Percentiles rank a stretch among this genome's conserved stretches.
These are phyloP conservation scores for Leishmania lainsoni DNA, from an alignment of 208 protist species.

Conservation along the genomic window DNA sequence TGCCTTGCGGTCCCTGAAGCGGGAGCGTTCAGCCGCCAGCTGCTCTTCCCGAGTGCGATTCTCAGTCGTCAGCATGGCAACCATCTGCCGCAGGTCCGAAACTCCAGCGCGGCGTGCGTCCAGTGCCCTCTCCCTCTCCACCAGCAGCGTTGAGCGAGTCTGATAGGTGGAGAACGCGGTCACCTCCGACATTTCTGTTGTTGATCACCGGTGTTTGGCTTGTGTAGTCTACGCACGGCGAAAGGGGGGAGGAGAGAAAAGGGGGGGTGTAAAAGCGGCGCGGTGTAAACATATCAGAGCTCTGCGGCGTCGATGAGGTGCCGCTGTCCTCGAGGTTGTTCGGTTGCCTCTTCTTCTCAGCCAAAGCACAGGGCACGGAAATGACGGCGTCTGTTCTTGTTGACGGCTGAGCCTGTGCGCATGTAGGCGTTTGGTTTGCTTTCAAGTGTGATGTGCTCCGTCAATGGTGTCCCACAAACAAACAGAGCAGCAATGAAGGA, in stretches of 20 bases:
- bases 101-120: constrained; percentile 63
- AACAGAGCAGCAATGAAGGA: background rate
- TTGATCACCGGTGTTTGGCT: background rate
- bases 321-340: background rate
- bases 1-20: constrained; percentile 50
- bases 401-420: background rate
- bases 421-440: background rate
- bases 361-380: background rate
- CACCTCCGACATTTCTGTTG: constrained; percentile 40
- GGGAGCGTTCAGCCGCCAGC: constrained; percentile 44
- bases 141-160: constrained; percentile 55
- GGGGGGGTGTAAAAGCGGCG: background rate
- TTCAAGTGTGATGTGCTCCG: background rate
- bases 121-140: constrained; percentile 65
- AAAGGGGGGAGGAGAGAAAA: background rate
- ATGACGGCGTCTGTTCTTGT: background rate
- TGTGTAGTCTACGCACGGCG: background rate
- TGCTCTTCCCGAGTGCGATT: constrained; percentile 61
- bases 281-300: too few species aligned
- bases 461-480: background rate
- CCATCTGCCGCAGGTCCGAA: constrained; percentile 65
- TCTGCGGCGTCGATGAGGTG: background rate
- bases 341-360: background rate
- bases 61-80: constrained; percentile 47
- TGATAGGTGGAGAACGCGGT: constrained; percentile 72